Conservation (phyloP, 768 basidiomycete genomes). For the Dioszegia aurantiaca region DNA sequence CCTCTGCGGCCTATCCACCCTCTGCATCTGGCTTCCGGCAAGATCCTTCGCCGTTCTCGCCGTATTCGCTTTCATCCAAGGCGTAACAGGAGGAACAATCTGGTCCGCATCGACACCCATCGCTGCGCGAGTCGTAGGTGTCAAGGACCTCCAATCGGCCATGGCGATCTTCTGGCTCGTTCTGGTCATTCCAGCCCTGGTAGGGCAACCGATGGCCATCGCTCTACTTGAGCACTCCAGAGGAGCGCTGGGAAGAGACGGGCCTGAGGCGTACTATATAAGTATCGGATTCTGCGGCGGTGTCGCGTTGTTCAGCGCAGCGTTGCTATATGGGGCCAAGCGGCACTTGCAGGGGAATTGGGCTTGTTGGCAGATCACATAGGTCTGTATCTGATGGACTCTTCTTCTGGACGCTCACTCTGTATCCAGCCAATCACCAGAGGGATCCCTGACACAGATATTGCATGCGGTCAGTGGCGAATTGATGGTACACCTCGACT, state of each 20-base stretch:
- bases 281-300: conserved; percentile 41
- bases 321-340: conserved; percentile 34
- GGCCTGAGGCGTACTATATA: conserved; percentile 37
- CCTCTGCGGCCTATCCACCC: conserved; percentile 44
- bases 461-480: no score
- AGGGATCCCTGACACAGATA: no score
- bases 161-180: conserved; percentile 43
- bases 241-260: conserved; percentile 23
- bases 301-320: conserved; percentile 16
- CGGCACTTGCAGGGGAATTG: conserved; percentile 35
- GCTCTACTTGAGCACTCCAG: conserved; percentile 33
- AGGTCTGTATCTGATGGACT: conserved; percentile 1
- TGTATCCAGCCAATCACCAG: no score
- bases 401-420: no score
- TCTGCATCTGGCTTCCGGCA: conserved; percentile 51
- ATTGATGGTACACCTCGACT: no score
- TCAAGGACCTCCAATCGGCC: conserved; percentile 53
- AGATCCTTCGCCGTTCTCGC: conserved; percentile 45
- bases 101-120: conserved; percentile 65
- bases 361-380: conserved; percentile 20
- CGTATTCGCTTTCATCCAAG: conserved; percentile 50
- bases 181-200: conserved; percentile 32
- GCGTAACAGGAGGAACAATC: conserved; percentile 63
- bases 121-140: conserved; percentile 61
- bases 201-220: conserved; percentile 44